A percentile compares a stretch with the other conserved stretches of the same genome.
Evolutionary conservation across 176 grass and related monocot species (phyloP).

Genomic region (Oryza meyeriana): DNA sequence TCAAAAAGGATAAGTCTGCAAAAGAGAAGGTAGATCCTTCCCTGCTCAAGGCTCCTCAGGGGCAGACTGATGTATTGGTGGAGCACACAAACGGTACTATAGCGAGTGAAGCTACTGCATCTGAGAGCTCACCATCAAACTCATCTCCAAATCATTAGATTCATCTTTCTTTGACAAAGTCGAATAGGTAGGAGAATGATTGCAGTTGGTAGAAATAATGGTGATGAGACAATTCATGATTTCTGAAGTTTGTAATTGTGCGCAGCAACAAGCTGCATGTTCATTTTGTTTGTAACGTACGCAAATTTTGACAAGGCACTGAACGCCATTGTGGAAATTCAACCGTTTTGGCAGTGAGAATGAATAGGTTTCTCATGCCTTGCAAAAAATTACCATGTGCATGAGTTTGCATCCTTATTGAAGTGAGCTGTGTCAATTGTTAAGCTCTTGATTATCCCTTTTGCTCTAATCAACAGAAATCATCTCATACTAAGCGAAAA

Average conservation of each 20-base stretch:
- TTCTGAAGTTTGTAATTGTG: conserved; percentile 32
- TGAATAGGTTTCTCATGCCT: neutral
- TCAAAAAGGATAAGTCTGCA: conserved; percentile 40
- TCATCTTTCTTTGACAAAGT: conserved; percentile 6
- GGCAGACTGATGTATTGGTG: conserved; percentile 19
- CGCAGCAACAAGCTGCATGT: neutral
- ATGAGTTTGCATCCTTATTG: neutral
- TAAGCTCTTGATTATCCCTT: neutral
- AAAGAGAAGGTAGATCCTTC: conserved; percentile 33
- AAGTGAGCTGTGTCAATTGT: neutral
- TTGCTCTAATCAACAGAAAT: neutral
- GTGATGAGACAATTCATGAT: neutral
- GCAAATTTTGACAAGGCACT: conserved; percentile 36
- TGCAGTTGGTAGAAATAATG: conserved; percentile 29
- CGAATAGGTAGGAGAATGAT: conserved; percentile 19
- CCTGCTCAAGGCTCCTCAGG: conserved; percentile 14
- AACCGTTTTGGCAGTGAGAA: conserved; percentile 8
- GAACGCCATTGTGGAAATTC: conserved; percentile 11
- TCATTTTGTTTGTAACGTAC: conserved; percentile 33
- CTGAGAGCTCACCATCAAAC: conserved; percentile 15
- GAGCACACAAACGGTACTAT: conserved; percentile 36
- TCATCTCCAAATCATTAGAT: conserved; percentile 38
- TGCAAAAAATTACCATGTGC: neutral
- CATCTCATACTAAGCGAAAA: neutral
- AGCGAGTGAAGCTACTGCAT: neutral